Base-by-base conservation (phyloP, 1,284 basidiomycete species). In the Polyporus tsugae region DNA sequence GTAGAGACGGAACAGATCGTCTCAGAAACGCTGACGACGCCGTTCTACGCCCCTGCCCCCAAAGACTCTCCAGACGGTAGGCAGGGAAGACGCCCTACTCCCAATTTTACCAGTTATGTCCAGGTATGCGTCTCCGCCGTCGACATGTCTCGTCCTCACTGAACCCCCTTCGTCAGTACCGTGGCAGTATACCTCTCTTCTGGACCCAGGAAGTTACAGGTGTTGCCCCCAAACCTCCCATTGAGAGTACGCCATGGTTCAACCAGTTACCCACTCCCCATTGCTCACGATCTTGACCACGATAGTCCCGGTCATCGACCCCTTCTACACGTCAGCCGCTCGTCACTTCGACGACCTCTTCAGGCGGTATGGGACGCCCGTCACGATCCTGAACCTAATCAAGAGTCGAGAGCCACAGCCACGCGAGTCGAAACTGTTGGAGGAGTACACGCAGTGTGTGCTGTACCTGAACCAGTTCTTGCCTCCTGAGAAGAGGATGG, bases 1-100 rank as follows among this genome's bases (percentile, higher is more conserved):
- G 98, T 99, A 2, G 98, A 99, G 81, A 99, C 97, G 0, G 98
- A 99, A 77, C 98, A 99, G 77, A 98, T 99, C 63, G 97, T 99
- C 0, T 95, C 93, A 3, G 97, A 99, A 77, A 94, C 95, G 0
- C 80, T 97, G 7, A 97, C 96, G 0, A 99, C 96, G 0, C 89
- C 96, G 0, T 97, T 97, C 78, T 94, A 95, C 75, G 91, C 86
- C 77, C 89, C 92, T 19, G 82, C 82, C 13, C 75, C 77, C 17
- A 77, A 82, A 39, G 80, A 80, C 10, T 65, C 74, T 0, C 63
- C 73, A 0, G 76, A 77, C 11, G 79, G 76, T 3, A 39, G 77
- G 73, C 65, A 80, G 76, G 60, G 80, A 76, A 82, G 90, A 35
- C 82, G 86, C 1, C 90, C 92, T 0, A 94, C 87, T 75, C 93